Conservation (phyloP, 106 monocot genomes). For the Dioscorea zingiberensis region DNA sequence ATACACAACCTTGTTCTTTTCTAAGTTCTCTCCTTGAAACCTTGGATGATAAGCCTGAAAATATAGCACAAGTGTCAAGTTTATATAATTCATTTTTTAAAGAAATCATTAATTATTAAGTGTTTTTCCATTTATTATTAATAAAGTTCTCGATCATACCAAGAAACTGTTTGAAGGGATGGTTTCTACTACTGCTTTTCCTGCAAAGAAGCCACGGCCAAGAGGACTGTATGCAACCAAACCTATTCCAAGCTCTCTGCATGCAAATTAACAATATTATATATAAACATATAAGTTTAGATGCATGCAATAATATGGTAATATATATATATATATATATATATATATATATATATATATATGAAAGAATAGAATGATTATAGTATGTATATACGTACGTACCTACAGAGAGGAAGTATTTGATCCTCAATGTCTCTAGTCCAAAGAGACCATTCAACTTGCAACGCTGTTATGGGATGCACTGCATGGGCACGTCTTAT, state of each 20-base stretch:
- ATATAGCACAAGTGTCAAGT: too few relatives aligned
- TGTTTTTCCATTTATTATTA: too few relatives aligned
- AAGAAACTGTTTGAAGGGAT: constrained; percentile 7
- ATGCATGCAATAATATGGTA: background rate
- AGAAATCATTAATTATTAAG: background rate
- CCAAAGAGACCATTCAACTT: constrained; percentile 45
- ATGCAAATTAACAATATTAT: too few relatives aligned
- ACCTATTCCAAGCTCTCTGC: constrained; percentile 50
- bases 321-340: background rate
- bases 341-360: background rate
- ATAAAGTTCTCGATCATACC: constrained; percentile 11
- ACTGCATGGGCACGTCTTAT: constrained; percentile 31
- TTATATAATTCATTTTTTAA: too few relatives aligned
- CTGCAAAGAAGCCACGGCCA: constrained; percentile 45
- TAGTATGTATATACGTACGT: too few relatives aligned
- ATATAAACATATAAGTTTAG: background rate
- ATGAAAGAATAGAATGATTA: background rate
- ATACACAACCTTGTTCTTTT: constrained; percentile 40
- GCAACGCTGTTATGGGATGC: constrained; percentile 27
- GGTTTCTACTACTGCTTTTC: constrained; percentile 31
- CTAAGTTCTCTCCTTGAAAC: constrained; percentile 36
- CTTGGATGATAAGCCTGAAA: constrained; percentile 29
- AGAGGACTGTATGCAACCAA: constrained; percentile 50
- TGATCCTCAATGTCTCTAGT: constrained; percentile 26
- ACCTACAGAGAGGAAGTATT: constrained; percentile 40